These are phyloP conservation scores for Trichoderma cornu-damae DNA, from an alignment of 2,329 filamentous ascomycete genomes.

Conservation along the genomic window DNA sequence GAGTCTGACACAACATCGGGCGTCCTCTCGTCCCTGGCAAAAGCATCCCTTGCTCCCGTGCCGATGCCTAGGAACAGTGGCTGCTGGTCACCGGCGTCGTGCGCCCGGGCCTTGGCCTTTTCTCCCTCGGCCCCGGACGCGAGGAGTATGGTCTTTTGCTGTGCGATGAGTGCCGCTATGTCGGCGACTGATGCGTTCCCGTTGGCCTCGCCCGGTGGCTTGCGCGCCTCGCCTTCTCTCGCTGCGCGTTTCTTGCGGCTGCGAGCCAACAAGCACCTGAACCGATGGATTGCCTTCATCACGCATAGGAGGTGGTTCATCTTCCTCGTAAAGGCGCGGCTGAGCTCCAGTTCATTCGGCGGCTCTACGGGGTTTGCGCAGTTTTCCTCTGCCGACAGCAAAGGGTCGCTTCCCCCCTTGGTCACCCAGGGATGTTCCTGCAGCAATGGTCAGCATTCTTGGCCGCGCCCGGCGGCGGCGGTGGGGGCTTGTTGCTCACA, in stretches of 20 bases:
- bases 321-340: constrained; percentile 82
- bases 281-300: constrained; percentile 85
- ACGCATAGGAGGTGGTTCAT: constrained; percentile 83
- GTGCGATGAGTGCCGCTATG: constrained; percentile 45
- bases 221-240: constrained; percentile 12
- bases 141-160: constrained; percentile 40
- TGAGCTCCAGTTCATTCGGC: constrained; percentile 86
- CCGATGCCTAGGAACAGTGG: constrained; percentile 73
- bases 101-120: constrained; percentile 44
- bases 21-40: constrained; percentile 35
- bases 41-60: constrained; percentile 51
- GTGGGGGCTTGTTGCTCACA: constrained; percentile 51
- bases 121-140: constrained; percentile 33
- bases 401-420: constrained; percentile 65
- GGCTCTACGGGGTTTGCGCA: constrained; percentile 72
- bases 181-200: constrained; percentile 42
- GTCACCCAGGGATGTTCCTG: constrained; percentile 95
- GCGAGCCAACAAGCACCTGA: constrained; percentile 65
- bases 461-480: not conserved
- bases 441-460: constrained; percentile 21
- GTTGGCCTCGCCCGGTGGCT: constrained; percentile 25
- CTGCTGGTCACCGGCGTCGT: constrained; percentile 56
- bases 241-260: constrained; percentile 25
- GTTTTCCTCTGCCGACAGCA: constrained; percentile 81
- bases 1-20: constrained; percentile 69